These are phyloP conservation scores for Moesziomyces sp. DNA, from an alignment of 1,284 basidiomycete species.

Conservation along the genomic window DNA sequence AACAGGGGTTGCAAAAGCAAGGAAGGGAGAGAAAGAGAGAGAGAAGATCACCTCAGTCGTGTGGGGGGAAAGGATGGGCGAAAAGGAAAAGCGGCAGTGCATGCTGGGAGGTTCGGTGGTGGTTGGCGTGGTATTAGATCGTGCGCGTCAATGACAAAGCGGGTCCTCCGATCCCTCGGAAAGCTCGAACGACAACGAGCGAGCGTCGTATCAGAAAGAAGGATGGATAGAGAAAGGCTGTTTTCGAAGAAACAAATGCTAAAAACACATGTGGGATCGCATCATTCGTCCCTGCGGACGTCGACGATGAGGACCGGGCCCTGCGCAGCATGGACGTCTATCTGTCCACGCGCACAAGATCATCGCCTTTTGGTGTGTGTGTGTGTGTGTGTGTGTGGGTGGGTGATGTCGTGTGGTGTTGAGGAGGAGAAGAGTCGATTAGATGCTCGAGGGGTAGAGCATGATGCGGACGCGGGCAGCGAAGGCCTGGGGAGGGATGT, in stretches of 20 bases:
- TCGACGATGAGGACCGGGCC: background rate
- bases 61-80: background rate
- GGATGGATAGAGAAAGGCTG: slow-evolving; percentile 41
- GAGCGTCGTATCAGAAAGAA: background rate
- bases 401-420: background rate
- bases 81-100: too few species aligned
- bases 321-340: too few species aligned
- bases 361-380: slow-evolving; percentile 35
- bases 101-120: too few species aligned
- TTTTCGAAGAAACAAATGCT: slow-evolving; percentile 27
- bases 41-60: too few species aligned
- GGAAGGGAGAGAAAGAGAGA: background rate
- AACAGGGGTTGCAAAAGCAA: slow-evolving; percentile 21
- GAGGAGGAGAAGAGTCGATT: slow-evolving; percentile 6
- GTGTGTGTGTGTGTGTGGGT: slow-evolving; percentile 4
- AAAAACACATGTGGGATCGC: slow-evolving; percentile 36
- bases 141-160: too few species aligned
- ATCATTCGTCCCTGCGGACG: background rate
- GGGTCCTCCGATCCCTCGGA: too few species aligned
- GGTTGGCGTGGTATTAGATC: too few species aligned
- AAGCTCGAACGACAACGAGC: too few species aligned
- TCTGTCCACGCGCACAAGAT: slow-evolving; percentile 8
- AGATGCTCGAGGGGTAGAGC: slow-evolving; percentile 70
- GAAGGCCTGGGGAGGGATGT: slow-evolving; percentile 95
- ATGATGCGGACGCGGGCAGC: slow-evolving; percentile 94